A percentile compares a stretch with the other conserved stretches of the same genome.
Evolutionary conservation across 2,329 filamentous ascomycete species (phyloP).

Genomic region (Cytospora paraplurivora): DNA sequence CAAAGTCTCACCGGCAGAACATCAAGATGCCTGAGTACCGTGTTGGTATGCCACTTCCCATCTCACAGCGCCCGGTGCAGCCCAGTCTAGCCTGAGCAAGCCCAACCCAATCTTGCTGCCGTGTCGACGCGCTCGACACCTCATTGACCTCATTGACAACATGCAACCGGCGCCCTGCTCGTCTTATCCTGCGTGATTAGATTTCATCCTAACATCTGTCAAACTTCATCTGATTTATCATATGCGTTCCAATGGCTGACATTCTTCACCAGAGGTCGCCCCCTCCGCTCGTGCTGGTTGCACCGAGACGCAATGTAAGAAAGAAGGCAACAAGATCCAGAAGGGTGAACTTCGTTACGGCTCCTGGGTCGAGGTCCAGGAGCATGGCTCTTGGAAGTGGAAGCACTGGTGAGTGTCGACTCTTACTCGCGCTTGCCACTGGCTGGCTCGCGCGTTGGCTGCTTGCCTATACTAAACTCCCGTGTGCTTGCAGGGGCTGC

Average conservation of each 20-base stretch:
- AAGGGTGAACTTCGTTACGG: constrained; percentile 83
- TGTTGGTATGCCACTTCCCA: constrained; percentile 43
- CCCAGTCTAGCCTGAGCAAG: too few species aligned
- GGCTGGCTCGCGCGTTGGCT: not conserved
- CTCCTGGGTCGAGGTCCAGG: constrained; percentile 65
- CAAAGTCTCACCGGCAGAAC: not conserved
- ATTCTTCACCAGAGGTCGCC: constrained; percentile 63
- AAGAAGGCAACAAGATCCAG: constrained; percentile 66
- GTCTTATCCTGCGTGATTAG: not conserved
- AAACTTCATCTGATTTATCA: not conserved
- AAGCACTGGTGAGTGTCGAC: constrained; percentile 74
- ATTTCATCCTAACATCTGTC: not conserved
- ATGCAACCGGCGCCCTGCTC: not conserved
- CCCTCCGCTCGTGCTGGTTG: constrained; percentile 73
- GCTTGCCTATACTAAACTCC: not conserved
- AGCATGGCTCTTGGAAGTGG: constrained; percentile 70
- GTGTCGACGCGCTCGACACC: not conserved
- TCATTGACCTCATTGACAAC: not conserved
- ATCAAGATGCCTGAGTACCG: constrained; percentile 49
- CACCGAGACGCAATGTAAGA: constrained; percentile 73
- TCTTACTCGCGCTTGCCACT: not conserved
- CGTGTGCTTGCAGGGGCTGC: constrained; percentile 70
- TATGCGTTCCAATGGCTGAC: not conserved
- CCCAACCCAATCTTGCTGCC: not conserved
- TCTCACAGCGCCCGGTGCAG: not conserved